These are phyloP conservation scores for Aspergillus sp. DNA, from an alignment of 2,329 filamentous ascomycete species.

Conservation along the genomic window DNA sequence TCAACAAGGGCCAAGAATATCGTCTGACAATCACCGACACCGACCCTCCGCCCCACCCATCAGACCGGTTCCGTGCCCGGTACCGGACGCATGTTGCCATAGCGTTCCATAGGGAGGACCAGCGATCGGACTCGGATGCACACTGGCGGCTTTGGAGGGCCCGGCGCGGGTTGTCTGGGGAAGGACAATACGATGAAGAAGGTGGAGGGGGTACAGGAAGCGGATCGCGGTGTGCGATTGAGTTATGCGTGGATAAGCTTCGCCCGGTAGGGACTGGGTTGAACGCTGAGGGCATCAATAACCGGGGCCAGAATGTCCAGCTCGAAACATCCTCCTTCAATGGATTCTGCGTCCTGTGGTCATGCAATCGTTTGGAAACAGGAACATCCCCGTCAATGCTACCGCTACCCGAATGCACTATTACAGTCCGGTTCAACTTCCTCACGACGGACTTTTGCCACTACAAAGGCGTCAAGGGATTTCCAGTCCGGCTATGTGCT, in stretches of 20 bases:
- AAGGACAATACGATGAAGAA: constrained; percentile 64
- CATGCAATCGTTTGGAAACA: not conserved
- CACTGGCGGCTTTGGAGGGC: constrained; percentile 93
- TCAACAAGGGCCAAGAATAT: not conserved
- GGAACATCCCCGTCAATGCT: constrained; percentile 52
- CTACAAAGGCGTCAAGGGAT: constrained; percentile 93
- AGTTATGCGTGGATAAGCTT: not conserved
- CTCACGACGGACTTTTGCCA: constrained; percentile 95
- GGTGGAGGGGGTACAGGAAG: too few relatives aligned
- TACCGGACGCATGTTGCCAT: constrained; percentile 77
- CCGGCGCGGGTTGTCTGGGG: constrained; percentile 76
- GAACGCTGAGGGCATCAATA: not conserved
- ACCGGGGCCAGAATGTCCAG: not conserved
- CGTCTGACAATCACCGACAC: not conserved
- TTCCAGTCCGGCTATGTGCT: constrained; percentile 83
- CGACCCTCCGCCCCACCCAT: not conserved
- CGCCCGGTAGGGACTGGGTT: too few relatives aligned
- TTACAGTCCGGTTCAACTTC: constrained; percentile 92
- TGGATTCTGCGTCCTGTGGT: not conserved
- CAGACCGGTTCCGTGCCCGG: not conserved
- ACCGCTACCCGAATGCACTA: constrained; percentile 61
- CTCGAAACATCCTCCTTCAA: not conserved
- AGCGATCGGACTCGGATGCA: constrained; percentile 74
- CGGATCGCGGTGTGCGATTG: not conserved
- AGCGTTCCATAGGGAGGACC: constrained; percentile 90